These are phyloP conservation scores for Rubroboletus satanas DNA, from an alignment of 768 basidiomycete genomes.

Conservation along the genomic window DNA sequence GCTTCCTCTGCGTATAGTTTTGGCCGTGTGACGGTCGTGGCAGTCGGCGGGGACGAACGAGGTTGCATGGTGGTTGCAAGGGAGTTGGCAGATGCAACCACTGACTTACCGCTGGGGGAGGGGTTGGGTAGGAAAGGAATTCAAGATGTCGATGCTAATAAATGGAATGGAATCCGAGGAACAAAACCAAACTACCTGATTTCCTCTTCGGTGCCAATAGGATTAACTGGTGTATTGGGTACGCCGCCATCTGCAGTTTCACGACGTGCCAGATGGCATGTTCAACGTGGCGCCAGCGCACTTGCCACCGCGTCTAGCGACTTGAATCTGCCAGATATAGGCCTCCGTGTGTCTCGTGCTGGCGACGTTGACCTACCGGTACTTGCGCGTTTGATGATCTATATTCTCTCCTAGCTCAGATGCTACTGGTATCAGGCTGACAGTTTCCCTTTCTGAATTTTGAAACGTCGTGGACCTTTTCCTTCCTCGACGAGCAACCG, in stretches of 20 bases:
- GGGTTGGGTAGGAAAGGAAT: not conserved
- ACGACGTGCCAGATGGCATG: not conserved
- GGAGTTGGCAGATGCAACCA: not conserved
- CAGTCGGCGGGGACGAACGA: not conserved
- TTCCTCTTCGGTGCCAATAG: not conserved
- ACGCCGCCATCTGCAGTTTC: not conserved
- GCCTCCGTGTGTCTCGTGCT: too few species aligned
- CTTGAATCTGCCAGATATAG: not conserved
- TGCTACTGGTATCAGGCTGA: not conserved
- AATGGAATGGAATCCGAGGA: constrained; percentile 1
- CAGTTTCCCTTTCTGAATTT: not conserved
- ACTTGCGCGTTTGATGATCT: not conserved
- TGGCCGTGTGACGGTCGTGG: too few species aligned
- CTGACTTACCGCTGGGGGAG: not conserved
- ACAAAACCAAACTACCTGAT: not conserved
- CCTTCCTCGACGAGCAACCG: not conserved
- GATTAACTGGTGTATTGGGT: too few species aligned
- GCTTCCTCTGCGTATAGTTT: constrained; percentile 5
- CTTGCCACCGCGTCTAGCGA: not conserved
- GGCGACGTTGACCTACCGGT: not conserved
- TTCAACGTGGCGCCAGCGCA: not conserved
- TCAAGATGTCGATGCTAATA: not conserved
- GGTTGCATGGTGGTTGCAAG: not conserved
- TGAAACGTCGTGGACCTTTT: not conserved
- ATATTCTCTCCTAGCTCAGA: not conserved